Percentiles rank a stretch among this genome's conserved stretches.
These are phyloP conservation scores for Epichloe aotearoae DNA, from an alignment of 2,329 filamentous ascomycete genomes.

Conservation along the genomic window DNA sequence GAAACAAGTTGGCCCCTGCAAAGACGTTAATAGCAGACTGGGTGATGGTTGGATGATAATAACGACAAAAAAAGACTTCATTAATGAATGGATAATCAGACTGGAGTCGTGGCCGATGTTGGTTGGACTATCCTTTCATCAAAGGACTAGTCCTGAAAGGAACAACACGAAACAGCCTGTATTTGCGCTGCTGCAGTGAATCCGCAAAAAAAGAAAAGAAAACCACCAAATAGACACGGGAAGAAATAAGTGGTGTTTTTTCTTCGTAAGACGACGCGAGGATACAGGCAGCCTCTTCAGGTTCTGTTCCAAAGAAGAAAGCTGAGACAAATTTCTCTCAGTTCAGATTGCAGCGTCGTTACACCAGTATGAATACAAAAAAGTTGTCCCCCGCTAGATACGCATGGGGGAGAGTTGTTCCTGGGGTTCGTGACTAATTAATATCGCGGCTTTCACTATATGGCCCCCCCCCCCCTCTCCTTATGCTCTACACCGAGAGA, in stretches of 20 bases:
- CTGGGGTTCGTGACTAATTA: background rate
- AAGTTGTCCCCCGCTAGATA: background rate
- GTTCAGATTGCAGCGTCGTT: slow-evolving; percentile 1
- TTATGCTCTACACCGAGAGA: no score
- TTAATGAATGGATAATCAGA: background rate
- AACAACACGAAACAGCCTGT: background rate
- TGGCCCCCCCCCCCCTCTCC: no score
- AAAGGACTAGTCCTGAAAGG: background rate
- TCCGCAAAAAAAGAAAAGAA: no score
- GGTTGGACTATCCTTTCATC: background rate
- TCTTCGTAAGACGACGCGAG: slow-evolving; percentile 5
- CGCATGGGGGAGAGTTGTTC: background rate
- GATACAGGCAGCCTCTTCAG: slow-evolving; percentile 3
- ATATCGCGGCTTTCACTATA: background rate
- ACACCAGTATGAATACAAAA: background rate
- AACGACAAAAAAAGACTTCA: background rate
- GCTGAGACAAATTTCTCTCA: slow-evolving; percentile 18
- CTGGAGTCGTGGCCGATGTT: background rate
- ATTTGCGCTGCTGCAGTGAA: slow-evolving; percentile 5
- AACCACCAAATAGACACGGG: background rate
- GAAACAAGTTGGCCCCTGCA: background rate
- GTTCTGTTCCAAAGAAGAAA: slow-evolving; percentile 15
- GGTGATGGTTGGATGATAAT: background rate
- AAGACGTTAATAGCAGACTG: background rate
- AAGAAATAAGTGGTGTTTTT: no score